Base-by-base conservation (phyloP, 1,139 yeast species). In the Candida gigantensis region DNA sequence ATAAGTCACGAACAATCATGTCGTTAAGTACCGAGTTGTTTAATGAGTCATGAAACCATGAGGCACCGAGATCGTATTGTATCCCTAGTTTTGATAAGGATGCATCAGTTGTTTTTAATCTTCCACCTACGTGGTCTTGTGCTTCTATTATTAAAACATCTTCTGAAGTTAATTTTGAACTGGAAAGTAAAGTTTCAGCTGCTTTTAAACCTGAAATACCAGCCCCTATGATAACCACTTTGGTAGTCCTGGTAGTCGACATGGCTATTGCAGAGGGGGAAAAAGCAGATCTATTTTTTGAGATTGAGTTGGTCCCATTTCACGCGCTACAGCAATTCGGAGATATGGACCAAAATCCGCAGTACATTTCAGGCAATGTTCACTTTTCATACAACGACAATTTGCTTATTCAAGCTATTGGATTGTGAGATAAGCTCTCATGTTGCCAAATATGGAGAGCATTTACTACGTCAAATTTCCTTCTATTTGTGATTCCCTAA, bases 31-130 rank as follows among this genome's bases (percentile, higher is more conserved):
- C 68, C 5, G 71, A 71, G 52, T 88, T 88, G 23, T 34, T 40
- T 34, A 87, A 61, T 0, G 88, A 78, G 50, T 87, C 96, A 54
- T 88, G 96, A 50, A 84, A 84, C 96, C 96, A 88, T 3, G 90
- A 77, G 0, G 95, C 96, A 0, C 96, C 96, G 14, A 87, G 48
- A 57, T 88, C 96, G 52, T 83, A 82, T 5, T 50, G 38, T 16
- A 52, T 50, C 1, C 72, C 74, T 8, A 64, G 38, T 34, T 58
- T 58, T 10, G 71, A 63, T 29, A 53, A 51, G 1, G 50, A 44
- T 13, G 53, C 46, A 35, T 62, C 60, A 6, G 70, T 64, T n/a
- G 62, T 50, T 30, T 45, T 43, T 32, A 74, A 53, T 34, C 80
- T 51, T 4, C 80, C 81, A 4, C 81, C 81, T 20, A 74, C 43